These are phyloP conservation scores for Schizochytrium sp. DNA, from an alignment of 108 stramenopile species.

Conservation along the genomic window DNA sequence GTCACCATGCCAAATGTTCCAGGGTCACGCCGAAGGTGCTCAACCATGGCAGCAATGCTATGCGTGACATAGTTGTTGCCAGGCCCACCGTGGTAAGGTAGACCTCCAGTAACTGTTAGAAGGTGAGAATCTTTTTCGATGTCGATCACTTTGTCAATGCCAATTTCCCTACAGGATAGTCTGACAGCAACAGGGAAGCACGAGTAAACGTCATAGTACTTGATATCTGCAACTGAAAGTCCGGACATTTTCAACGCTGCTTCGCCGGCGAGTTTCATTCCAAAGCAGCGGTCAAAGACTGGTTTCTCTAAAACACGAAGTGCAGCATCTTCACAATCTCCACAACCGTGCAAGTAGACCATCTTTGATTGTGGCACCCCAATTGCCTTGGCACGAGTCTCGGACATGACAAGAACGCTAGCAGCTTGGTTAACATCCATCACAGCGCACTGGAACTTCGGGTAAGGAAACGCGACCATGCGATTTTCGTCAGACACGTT, in stretches of 20 bases:
- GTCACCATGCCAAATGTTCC: constrained; percentile 42
- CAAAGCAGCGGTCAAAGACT: constrained; percentile 34
- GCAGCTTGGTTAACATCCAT: constrained; percentile 53
- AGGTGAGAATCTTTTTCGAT: constrained; percentile 14
- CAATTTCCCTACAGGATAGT: constrained; percentile 31
- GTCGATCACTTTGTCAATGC: constrained; percentile 25
- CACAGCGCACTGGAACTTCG: constrained; percentile 22
- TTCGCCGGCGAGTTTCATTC: constrained; percentile 53
- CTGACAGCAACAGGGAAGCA: constrained; percentile 55
- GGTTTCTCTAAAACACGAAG: constrained; percentile 33
- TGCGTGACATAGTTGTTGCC: constrained; percentile 24
- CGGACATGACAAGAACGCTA: constrained; percentile 8
- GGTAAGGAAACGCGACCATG: constrained; percentile 55
- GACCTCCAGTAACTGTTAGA: constrained; percentile 53
- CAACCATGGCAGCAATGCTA: constrained; percentile 51
- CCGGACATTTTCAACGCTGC: not conserved
- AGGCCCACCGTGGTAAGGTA: constrained; percentile 53
- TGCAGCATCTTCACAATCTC: not conserved
- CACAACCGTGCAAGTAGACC: constrained; percentile 43
- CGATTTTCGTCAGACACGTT: not conserved
- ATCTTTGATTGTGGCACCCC: constrained; percentile 6
- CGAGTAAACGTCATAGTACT: constrained; percentile 53
- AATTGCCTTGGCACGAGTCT: not conserved
- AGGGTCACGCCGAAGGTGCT: constrained; percentile 11
- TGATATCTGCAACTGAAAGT: not conserved